phyloP scores from a whole-genome alignment of 345 rosid species.

The Heritiera fomes region DNA sequence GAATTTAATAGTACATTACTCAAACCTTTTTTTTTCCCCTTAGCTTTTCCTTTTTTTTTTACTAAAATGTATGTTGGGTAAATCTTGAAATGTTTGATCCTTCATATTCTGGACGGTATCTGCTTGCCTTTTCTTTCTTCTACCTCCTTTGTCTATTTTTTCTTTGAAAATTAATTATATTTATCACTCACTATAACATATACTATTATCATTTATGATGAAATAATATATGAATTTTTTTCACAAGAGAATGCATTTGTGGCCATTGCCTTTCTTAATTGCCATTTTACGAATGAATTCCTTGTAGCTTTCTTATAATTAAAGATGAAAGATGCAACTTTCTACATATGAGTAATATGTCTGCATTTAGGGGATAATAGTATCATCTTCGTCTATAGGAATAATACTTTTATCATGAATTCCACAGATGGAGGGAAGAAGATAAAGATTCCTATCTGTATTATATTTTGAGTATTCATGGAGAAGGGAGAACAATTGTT shows the following conservation, averaged over 20 bases:
- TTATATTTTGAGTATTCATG: constrained; percentile 86
- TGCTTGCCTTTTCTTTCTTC: neutral
- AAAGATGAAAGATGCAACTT: neutral
- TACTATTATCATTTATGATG: neutral
- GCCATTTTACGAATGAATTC: neutral
- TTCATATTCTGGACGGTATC: neutral
- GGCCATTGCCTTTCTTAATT: neutral
- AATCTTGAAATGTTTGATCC: neutral
- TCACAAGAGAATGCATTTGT: neutral
- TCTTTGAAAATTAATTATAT: neutral
- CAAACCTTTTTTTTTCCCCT: neutral
- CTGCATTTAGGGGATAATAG: constrained; percentile 2
- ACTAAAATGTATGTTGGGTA: neutral
- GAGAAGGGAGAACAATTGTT: constrained; percentile 89
- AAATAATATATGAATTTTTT: neutral
- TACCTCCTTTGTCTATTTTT: neutral
- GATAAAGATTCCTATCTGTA: constrained; percentile 88
- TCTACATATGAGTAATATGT: neutral
- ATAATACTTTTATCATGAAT: constrained; percentile 18
- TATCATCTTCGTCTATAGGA: neutral
- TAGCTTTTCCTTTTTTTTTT: neutral
- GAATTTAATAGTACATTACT: neutral
- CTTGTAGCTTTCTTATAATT: neutral
- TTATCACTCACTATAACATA: neutral
- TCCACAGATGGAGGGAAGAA: constrained; percentile 79